These are phyloP conservation scores for Albophoma yamanashiensis DNA, from an alignment of 2,329 filamentous ascomycete species.

Conservation along the genomic window DNA sequence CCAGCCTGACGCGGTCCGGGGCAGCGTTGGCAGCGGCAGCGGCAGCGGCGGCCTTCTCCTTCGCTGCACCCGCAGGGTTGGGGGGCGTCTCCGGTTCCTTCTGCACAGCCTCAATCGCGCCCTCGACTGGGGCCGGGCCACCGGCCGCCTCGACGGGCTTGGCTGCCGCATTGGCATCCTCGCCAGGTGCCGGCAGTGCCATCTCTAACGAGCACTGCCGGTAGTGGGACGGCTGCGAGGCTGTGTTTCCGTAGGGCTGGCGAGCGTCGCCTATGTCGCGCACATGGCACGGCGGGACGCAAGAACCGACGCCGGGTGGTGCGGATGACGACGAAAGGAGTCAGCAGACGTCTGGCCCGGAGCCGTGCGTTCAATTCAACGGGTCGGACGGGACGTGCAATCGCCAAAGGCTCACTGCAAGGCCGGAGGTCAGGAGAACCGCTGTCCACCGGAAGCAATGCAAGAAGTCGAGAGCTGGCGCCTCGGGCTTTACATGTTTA, in stretches of 20 bases:
- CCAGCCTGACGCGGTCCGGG: not conserved
- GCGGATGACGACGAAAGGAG: not conserved
- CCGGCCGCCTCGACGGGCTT: not conserved
- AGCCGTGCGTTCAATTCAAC: not conserved
- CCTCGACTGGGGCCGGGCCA: not conserved
- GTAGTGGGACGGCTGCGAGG: not conserved
- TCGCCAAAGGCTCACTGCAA: not conserved
- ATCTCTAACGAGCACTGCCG: not conserved
- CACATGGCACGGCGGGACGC: not conserved
- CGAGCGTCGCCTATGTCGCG: not conserved
- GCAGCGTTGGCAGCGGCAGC: not conserved
- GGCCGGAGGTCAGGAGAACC: not conserved
- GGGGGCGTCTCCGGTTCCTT: not conserved
- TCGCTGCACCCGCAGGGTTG: not conserved
- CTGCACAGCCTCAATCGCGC: not conserved
- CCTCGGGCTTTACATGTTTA: not conserved
- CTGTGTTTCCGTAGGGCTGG: not conserved
- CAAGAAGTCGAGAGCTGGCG: not conserved
- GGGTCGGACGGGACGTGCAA: not conserved
- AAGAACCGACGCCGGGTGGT: not conserved
- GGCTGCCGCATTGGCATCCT: not conserved
- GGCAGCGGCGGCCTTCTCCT: not conserved
- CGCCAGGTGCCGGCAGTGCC: not conserved
- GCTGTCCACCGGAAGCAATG: not conserved
- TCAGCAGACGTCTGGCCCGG: not conserved